phyloP scores from a whole-genome alignment of 1,139 yeast species.

The Zygotorulaspora mrakii region DNA sequence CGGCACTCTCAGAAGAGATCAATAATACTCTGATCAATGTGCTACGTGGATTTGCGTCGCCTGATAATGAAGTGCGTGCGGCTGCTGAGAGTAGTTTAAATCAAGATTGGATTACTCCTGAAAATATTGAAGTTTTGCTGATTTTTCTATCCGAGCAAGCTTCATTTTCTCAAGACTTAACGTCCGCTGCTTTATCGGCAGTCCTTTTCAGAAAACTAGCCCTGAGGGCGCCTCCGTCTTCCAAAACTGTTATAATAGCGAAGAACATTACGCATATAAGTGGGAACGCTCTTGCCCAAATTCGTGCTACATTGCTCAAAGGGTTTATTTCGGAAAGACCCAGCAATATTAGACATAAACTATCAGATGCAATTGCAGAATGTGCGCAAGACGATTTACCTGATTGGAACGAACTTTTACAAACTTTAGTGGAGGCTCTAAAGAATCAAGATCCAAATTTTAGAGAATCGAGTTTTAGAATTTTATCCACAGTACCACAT shows the following conservation, averaged over 20 bases:
- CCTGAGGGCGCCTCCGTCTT: constrained; percentile 53
- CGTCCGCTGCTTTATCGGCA: constrained; percentile 53
- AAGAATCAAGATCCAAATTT: constrained; percentile 61
- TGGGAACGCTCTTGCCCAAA: constrained; percentile 55
- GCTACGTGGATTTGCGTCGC: constrained; percentile 65
- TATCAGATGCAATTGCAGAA: constrained; percentile 92
- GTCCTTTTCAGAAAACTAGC: constrained; percentile 87
- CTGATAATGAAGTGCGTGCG: constrained; percentile 70
- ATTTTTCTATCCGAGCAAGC: constrained; percentile 83
- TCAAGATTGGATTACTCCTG: constrained; percentile 65
- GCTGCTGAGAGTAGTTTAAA: constrained; percentile 75
- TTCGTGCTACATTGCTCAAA: constrained; percentile 60
- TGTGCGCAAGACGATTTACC: constrained; percentile 66
- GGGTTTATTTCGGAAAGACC: constrained; percentile 70
- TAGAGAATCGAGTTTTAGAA: constrained; percentile 88
- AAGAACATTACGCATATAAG: constrained; percentile 72
- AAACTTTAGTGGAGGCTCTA: constrained; percentile 68
- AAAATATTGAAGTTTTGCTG: constrained; percentile 63
- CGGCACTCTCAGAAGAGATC: constrained; percentile 61
- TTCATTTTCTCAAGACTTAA: constrained; percentile 37
- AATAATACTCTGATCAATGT: constrained; percentile 55
- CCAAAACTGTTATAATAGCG: constrained; percentile 56
- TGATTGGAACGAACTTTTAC: constrained; percentile 75
- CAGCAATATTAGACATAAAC: constrained; percentile 74
- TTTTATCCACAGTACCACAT: constrained; percentile 79